Conservation (phyloP, 1,284 basidiomycete genomes). For the Ganoderma leucocontextum region DNA sequence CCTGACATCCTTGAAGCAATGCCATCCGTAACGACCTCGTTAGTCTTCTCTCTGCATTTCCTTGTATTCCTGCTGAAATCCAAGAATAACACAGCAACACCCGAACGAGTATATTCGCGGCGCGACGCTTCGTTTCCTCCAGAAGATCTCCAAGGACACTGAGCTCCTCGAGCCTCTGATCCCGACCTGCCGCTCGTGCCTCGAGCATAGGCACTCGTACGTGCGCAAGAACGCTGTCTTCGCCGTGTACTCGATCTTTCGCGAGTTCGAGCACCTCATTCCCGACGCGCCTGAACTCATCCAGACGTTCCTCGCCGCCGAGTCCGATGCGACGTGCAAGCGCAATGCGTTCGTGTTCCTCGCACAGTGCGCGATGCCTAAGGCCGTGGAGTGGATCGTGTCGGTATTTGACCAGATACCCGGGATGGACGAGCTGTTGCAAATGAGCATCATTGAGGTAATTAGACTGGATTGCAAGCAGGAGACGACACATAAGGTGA, state of each 20-base stretch:
- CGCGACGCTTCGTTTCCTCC: constrained; percentile 94
- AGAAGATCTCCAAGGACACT: constrained; percentile 93
- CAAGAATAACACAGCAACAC: constrained; percentile 78
- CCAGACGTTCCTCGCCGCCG: constrained; percentile 96
- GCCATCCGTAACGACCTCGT: constrained; percentile 97
- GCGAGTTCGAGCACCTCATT: constrained; percentile 93
- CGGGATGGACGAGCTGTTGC: constrained; percentile 91
- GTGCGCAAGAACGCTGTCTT: constrained; percentile 99
- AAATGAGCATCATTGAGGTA: constrained; percentile 96
- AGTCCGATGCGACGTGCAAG: constrained; percentile 96
- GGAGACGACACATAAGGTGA: constrained; percentile 82
- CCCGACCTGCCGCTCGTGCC: constrained; percentile 91
- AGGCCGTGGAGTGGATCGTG: constrained; percentile 92
- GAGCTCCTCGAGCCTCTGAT: constrained; percentile 97
- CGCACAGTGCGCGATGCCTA: constrained; percentile 87
- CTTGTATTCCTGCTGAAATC: constrained; percentile 9
- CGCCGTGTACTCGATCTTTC: constrained; percentile 94
- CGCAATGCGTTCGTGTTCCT: constrained; percentile 98
- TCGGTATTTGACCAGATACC: constrained; percentile 88
- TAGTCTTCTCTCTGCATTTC: constrained; percentile 42
- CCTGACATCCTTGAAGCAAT: constrained; percentile 65
- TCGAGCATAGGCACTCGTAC: constrained; percentile 98
- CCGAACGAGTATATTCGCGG: constrained; percentile 99
- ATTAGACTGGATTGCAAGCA: constrained; percentile 91
- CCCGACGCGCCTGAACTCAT: constrained; percentile 98